Conservation (phyloP, 306 rosid species). For the Ziziphus jujuba region DNA sequence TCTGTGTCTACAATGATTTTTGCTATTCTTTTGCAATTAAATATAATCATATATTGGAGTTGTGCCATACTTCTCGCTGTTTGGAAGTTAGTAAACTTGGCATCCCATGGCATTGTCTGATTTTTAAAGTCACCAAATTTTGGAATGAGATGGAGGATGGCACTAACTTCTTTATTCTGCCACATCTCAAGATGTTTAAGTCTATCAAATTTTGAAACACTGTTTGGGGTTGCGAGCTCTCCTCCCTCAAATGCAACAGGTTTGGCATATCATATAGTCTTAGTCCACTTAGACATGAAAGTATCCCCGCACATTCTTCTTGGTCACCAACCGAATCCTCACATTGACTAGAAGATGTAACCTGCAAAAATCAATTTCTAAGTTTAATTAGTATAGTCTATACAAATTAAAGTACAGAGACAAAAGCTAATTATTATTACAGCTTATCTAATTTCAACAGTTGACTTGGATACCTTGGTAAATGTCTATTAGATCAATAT, state of each 20-base stretch:
- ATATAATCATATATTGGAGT: background rate
- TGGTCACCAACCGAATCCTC: background rate
- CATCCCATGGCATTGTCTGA: too few relatives aligned
- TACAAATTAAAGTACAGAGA: too few relatives aligned
- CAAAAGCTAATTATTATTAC: too few relatives aligned
- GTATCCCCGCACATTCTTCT: background rate
- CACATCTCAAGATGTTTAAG: background rate
- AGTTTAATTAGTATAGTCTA: too few relatives aligned
- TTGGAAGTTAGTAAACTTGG: conserved; percentile 16
- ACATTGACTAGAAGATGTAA: background rate
- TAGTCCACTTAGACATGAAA: background rate
- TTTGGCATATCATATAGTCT: accelerated
- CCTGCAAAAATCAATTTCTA: conserved; percentile 6
- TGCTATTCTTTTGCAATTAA: background rate
- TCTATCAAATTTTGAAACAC: too few relatives aligned
- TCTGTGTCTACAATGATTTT: conserved; percentile 10
- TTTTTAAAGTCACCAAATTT: background rate
- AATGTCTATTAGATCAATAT: too few relatives aligned
- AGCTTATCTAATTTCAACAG: too few relatives aligned
- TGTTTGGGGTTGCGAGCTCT: background rate
- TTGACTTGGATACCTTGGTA: too few relatives aligned
- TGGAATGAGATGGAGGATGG: conserved; percentile 5
- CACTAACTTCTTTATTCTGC: conserved; percentile 3
- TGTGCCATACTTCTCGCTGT: background rate
- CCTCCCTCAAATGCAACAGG: conserved; percentile 3